Evolutionary conservation across 2,329 filamentous ascomycete genomes (phyloP), one percentile per base, ranked within the genome.

Genomic region (Berkeleyomyces rouxiae): DNA sequence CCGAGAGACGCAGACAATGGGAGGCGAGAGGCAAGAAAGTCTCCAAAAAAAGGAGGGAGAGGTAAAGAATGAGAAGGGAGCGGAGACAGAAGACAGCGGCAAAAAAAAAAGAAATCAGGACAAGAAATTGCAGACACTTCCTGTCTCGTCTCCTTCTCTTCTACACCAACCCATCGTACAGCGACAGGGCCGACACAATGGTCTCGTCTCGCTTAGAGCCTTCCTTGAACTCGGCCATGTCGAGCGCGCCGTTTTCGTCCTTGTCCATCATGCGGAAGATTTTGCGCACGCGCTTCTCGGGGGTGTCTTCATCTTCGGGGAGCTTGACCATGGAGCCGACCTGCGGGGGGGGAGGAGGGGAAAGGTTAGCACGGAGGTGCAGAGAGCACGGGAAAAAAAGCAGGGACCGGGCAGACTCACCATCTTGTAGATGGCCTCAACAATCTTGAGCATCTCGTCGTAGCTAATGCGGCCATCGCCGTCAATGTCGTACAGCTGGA

Each of bases 201-300:
- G 93, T 99, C 78, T 97, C 92, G 75, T 99, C 93, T 65, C 91
- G 88, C 79, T 97, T 96, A 78, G 90, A 96, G 68, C 93, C 93
- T 77, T 99, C 93, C 77, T 97, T 97, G 80, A 99, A 99, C 74
- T 99, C 93, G 66, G 91, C 87, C 82, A 96, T 92, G 73, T 97
- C 92, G 69, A 99, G 77, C 71, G 88, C 95, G 69, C 92, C 93
- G 72, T 97, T 97, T 78, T 97, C 92, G 73, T 99, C 93, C 81
- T 99, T 99, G 79, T 99, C 93, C 93, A 99, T 99, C 93, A 97
- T 97, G 70, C 87, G 82, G 80, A 99, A 99, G 74, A 99, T 97
- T 80, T 99, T 99, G 75, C 81, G 85, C 66, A 99, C 93, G 67
- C 93, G 87, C 79, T 99, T 99, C 80, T 97, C 92, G 16, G 93